Conservation (phyloP, 768 basidiomycete species). For the Mycena albidolilacea region DNA sequence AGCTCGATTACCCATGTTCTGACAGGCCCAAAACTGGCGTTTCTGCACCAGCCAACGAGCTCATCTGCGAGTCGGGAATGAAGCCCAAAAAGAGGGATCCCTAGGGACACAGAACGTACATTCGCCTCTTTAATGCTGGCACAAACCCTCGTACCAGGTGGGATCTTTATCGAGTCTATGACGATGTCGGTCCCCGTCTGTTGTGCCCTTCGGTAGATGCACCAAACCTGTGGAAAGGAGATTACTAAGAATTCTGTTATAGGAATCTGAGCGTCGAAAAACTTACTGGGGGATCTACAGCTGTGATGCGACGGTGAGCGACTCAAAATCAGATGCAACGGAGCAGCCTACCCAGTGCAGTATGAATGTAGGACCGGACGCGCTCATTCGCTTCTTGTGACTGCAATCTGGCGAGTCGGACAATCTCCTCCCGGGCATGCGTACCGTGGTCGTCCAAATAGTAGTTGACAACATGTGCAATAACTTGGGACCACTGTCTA, state of each 20-base stretch:
- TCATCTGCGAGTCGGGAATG: no score
- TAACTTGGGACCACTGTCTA: slow-evolving; percentile 67
- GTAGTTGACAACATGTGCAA: slow-evolving; percentile 73
- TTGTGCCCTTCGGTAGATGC: slow-evolving; percentile 56
- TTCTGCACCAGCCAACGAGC: slow-evolving; percentile 44
- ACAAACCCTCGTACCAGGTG: slow-evolving; percentile 51
- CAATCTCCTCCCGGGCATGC: slow-evolving; percentile 57
- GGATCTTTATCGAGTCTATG: slow-evolving; percentile 47
- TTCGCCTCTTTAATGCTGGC: slow-evolving; percentile 56
- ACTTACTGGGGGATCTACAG: slow-evolving; percentile 52
- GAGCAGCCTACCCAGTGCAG: slow-evolving; percentile 60
- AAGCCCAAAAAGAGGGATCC: no score
- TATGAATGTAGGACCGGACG: slow-evolving; percentile 61
- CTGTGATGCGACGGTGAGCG: slow-evolving; percentile 36
- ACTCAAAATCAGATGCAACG: background rate
- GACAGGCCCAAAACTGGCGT: slow-evolving; percentile 51
- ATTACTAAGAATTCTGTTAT: no score
- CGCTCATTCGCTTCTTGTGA: slow-evolving; percentile 44
- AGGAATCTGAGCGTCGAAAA: slow-evolving; percentile 5
- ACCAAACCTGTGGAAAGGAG: no score
- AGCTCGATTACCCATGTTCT: slow-evolving; percentile 46
- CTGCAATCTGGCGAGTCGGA: slow-evolving; percentile 48
- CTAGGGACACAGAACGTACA: slow-evolving; percentile 35
- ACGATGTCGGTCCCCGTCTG: slow-evolving; percentile 44
- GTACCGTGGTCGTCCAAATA: slow-evolving; percentile 61